Conservation (phyloP, 176 grass and related monocot species). For the Hyparrhenia diplandra region DNA sequence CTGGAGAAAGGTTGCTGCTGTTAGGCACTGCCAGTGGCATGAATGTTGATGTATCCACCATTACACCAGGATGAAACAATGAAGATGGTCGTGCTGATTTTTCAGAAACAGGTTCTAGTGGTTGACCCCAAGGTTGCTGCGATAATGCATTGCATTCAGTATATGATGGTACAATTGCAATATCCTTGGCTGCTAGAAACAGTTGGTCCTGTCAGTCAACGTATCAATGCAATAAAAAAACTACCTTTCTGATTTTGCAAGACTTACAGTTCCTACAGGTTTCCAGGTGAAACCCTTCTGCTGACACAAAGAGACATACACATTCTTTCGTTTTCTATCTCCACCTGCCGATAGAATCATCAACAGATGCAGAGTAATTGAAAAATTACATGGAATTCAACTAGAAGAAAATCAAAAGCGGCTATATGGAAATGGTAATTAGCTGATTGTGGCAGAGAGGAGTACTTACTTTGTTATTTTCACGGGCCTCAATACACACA, state of each 20-base stretch:
- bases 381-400: not conserved
- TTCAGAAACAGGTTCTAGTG: not conserved
- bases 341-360: slow-evolving; percentile 10
- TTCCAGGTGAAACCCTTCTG: not conserved
- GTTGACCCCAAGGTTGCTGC: not conserved
- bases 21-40: not conserved
- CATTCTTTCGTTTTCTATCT: not conserved
- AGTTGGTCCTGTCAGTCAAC: not conserved
- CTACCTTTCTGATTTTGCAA: not conserved
- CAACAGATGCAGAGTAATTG: not conserved
- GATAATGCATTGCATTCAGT: not conserved
- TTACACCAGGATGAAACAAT: not conserved
- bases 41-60: not conserved
- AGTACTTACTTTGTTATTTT: not conserved
- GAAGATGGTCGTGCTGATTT: slow-evolving; percentile 3
- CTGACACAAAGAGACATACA: not conserved
- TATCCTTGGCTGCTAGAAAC: not conserved
- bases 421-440: not conserved
- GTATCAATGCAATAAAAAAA: slow-evolving; percentile 1
- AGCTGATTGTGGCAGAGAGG: not conserved
- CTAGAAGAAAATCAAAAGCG: not conserved
- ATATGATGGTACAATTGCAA: not conserved
- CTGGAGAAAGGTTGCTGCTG: not conserved
- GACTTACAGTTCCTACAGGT: slow-evolving; percentile 13
- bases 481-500: not conserved